Percentiles rank a stretch among this genome's conserved stretches.
Evolutionary conservation across 352 stramenopile species (phyloP).

Genomic region (Pythium rhizo-oryzae): DNA sequence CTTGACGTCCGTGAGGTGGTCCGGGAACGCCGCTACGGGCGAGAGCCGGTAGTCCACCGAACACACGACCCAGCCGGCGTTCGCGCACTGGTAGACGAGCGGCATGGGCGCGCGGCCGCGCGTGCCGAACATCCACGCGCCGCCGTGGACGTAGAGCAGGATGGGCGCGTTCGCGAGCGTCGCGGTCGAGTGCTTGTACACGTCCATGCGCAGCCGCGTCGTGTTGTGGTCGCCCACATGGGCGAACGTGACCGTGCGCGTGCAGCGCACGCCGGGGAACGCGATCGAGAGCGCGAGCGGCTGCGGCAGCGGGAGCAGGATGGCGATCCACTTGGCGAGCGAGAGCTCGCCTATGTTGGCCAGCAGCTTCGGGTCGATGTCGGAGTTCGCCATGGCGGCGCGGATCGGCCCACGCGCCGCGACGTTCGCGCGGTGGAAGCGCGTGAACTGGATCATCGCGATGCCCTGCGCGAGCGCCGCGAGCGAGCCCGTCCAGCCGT

Average conservation of each 20-base stretch:
- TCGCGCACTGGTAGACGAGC: slow-evolving; percentile 65
- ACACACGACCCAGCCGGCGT: slow-evolving; percentile 67
- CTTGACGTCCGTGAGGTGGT: slow-evolving; percentile 73
- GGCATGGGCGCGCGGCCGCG: slow-evolving; percentile 48
- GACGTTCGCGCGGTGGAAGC: slow-evolving; percentile 47
- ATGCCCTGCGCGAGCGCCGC: slow-evolving; percentile 49
- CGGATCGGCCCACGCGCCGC: slow-evolving; percentile 46
- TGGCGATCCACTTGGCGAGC: slow-evolving; percentile 52
- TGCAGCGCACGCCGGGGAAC: slow-evolving; percentile 54
- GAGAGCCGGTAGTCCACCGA: slow-evolving; percentile 80
- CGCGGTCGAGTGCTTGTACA: slow-evolving; percentile 58
- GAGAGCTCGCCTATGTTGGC: slow-evolving; percentile 49
- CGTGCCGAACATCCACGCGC: slow-evolving; percentile 71
- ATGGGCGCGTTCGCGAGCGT: slow-evolving; percentile 64
- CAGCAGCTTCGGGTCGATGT: slow-evolving; percentile 36
- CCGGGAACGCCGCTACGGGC: slow-evolving; percentile 63
- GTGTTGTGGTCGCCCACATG: slow-evolving; percentile 68
- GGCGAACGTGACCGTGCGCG: slow-evolving; percentile 60
- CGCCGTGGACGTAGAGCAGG: slow-evolving; percentile 78
- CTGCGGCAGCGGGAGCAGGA: slow-evolving; percentile 65
- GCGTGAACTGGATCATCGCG: slow-evolving; percentile 46
- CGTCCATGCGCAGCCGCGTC: slow-evolving; percentile 68
- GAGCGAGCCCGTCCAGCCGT: slow-evolving; percentile 51
- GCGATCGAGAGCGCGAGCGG: slow-evolving; percentile 46
- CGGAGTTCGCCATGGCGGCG: slow-evolving; percentile 38